Evolutionary conservation across 2,329 filamentous ascomycete genomes (phyloP), one percentile per base, ranked within the genome.

Genomic region (Cercospora brassicicola): DNA sequence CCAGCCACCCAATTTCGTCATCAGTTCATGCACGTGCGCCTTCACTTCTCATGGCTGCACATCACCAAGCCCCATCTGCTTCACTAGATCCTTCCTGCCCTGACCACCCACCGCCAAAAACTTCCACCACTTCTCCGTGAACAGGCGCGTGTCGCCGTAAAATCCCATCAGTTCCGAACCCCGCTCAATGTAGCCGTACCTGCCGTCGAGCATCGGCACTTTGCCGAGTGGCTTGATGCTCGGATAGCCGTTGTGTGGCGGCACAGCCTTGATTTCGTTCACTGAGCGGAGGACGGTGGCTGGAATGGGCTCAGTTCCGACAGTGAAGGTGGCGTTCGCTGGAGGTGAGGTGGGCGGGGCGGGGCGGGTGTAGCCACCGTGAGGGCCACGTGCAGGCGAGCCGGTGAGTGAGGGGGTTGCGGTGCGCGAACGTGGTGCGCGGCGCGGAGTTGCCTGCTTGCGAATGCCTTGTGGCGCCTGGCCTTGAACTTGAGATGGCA

Each of bases 61-160:
- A 45, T 28, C 51, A 9, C 33, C 53, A 31, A 30, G 31, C 23
- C 53, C 33, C 15, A 57, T 48, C 23, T 26, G 36, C 33, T 28
- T 33, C 5, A 63, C 48, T 5, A 55, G 18, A 1, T 33, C 15
- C 42, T 39, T 28, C 45, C 48, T 18, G 4, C 26, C 48, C 15
- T 31, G 6, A 7, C 68, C 68, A 13, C 55, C 45, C 1, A 51
- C 55, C 33, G 36, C 39, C 28, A 69, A 48, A 39, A 62, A 67
- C 51, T 45, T 66, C 68, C 68, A 69, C 59, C 56, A 61, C 51
- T 62, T 55, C 66, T 65, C 62, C 0, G 20, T 63, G 13, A 69
- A 69, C 30, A 69, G 23, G 23, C 68, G 57, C 39, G 65, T 67
- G 28, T 69, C 68, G 8, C 68, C 68, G 33, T 62, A 69, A 45